These are phyloP conservation scores for Beauveria rudraprayagi DNA, from an alignment of 2,329 filamentous ascomycete species.

Conservation along the genomic window DNA sequence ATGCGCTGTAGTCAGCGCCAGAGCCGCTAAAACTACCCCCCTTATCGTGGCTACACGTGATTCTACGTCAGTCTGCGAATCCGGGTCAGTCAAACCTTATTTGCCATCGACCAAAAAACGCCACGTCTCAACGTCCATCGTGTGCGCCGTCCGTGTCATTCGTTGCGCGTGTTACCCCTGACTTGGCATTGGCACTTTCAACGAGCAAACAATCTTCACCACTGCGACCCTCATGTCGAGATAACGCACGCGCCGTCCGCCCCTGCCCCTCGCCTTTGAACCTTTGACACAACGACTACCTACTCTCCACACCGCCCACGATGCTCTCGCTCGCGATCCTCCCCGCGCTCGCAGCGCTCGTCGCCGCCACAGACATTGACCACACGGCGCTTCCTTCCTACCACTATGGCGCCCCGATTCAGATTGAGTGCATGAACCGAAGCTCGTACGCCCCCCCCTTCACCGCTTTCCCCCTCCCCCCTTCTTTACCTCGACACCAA, in stretches of 20 bases:
- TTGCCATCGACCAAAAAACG: background rate
- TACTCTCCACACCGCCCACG: background rate
- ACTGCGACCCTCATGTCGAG: background rate
- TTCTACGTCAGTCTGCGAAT: slow-evolving; percentile 1
- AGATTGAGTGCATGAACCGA: slow-evolving; percentile 66
- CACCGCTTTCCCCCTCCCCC: background rate
- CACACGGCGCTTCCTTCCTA: slow-evolving; percentile 49
- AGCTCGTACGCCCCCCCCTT: slow-evolving; percentile 53
- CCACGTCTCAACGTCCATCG: slow-evolving; percentile 1
- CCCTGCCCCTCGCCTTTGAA: background rate
- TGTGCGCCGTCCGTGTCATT: background rate
- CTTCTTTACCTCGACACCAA: background rate
- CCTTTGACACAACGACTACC: no score
- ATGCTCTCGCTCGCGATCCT: slow-evolving; percentile 13
- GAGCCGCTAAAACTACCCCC: background rate
- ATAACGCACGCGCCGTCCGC: background rate
- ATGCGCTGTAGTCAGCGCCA: background rate
- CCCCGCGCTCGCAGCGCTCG: slow-evolving; percentile 21
- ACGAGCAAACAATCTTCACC: background rate
- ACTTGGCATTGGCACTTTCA: background rate
- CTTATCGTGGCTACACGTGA: slow-evolving; percentile 1
- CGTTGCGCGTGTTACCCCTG: background rate
- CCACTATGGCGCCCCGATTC: slow-evolving; percentile 58
- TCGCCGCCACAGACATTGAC: slow-evolving; percentile 16
- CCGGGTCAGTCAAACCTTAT: background rate